Evolutionary conservation across 352 stramenopile species (phyloP), one percentile per base, ranked within the genome.

Genomic region (Pythium myriotylum): DNA sequence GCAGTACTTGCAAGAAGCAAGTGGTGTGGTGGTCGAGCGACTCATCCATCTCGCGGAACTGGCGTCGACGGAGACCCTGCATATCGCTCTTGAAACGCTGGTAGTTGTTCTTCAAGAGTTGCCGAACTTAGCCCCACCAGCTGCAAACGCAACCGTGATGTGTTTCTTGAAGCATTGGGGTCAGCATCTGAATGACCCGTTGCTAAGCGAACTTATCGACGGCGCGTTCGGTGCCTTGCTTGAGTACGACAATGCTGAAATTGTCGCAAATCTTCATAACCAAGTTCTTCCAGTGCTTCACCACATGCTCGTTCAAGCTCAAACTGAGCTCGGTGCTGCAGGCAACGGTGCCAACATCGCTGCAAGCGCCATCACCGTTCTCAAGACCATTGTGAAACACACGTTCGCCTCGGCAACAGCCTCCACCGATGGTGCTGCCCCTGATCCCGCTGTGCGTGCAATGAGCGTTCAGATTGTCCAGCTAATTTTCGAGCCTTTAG

Each of bases 31-130:
- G 43, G 68, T 94, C 19, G 70, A 89, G 3, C 81, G 81, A 2
- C 54, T 94, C 32, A 80, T 78, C 4, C 78, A 80, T 37, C 42
- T 94, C 10, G 74, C 81, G 3, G 69, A 85, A 24, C 72, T 79
- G 17, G 76, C 85, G 22, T 86, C 77, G 6, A 70, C 79, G 2
- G 85, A 94, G 59, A 92, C 82, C 22, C 69, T 94, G 4, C 85
- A 94, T 48, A 90, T 92, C 49, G 79, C 84, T 26, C 67, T 92
- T 0, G 85, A 92, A 59, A 92, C 85, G 7, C 52, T 93, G 19
- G 81, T 93, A 3, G 79, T 89, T 1, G 74, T 91, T 26, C 67
- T 91, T 16, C 82, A 91, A 52, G 82, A 91, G 55, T 71, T 76
- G 0, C 66, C 76, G 16, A 49, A 47, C 7, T 41, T 88, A 20